Evolutionary conservation across 352 stramenopile genomes (phyloP).

Genomic region (Phytopythium mirpurense): DNA sequence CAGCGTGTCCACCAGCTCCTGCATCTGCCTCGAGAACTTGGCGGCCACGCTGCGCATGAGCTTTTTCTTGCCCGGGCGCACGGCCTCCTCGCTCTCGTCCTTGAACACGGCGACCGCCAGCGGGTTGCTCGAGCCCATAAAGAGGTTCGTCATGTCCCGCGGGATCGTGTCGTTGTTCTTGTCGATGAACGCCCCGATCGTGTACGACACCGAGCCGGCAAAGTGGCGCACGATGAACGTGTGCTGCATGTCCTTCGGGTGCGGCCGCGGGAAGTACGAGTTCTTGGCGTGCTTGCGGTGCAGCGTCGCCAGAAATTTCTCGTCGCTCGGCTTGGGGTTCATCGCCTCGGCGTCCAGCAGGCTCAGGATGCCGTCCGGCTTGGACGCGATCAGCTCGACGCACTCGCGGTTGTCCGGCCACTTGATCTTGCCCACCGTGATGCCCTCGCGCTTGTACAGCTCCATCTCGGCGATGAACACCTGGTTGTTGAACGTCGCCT

Average conservation of each 20-base stretch:
- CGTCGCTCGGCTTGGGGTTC: conserved; percentile 88
- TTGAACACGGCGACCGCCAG: conserved; percentile 67
- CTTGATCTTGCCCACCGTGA: conserved; percentile 86
- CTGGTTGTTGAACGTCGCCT: conserved; percentile 88
- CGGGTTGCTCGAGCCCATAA: conserved; percentile 60
- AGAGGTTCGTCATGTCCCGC: conserved; percentile 78
- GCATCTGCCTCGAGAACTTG: conserved; percentile 78
- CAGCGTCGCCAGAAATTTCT: conserved; percentile 80
- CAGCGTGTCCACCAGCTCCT: conserved; percentile 73
- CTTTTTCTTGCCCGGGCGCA: conserved; percentile 71
- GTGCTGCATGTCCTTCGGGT: conserved; percentile 87
- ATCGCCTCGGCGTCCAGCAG: conserved; percentile 85
- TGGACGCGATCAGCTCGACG: conserved; percentile 85
- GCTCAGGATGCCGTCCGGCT: conserved; percentile 74
- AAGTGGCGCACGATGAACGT: conserved; percentile 91
- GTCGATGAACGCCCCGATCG: conserved; percentile 86
- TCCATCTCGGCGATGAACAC: conserved; percentile 89
- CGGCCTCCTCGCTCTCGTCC: conserved; percentile 40
- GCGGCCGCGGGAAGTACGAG: conserved; percentile 77
- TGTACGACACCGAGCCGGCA: conserved; percentile 86
- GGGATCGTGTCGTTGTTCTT: conserved; percentile 91
- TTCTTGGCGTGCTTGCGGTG: conserved; percentile 85
- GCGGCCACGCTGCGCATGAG: conserved; percentile 58
- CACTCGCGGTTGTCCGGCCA: conserved; percentile 91
- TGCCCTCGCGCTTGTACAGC: conserved; percentile 88